A percentile compares a stretch with the other conserved stretches of the same genome.
phyloP scores from a whole-genome alignment of 306 rosid genomes.

The Prunus dulcis region DNA sequence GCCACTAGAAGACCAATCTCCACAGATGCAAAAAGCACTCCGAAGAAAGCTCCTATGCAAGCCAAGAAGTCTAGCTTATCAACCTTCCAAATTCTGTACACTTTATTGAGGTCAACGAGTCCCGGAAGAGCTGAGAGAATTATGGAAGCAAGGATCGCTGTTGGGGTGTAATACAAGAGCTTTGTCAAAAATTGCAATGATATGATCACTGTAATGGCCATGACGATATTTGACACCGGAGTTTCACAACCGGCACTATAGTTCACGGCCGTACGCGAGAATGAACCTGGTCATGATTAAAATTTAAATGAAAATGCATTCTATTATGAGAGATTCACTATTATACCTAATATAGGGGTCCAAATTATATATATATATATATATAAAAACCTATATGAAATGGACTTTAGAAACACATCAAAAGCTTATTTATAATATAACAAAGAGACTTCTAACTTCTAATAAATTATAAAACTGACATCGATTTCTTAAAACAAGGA shows the following conservation, averaged over 20 bases:
- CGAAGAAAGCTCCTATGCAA: constrained; percentile 65
- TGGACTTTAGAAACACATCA: accelerated
- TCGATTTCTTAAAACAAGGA: no score
- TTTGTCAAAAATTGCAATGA: constrained; percentile 60
- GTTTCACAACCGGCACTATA: constrained; percentile 77
- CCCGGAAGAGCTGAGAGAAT: constrained; percentile 86
- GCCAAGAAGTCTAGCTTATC: constrained; percentile 80
- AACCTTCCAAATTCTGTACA: constrained; percentile 66
- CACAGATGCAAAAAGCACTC: constrained; percentile 67
- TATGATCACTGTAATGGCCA: constrained; percentile 62
- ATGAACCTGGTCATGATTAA: constrained; percentile 50
- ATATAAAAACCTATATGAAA: no score
- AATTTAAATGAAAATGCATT: background rate
- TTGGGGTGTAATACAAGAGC: constrained; percentile 74
- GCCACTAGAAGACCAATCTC: constrained; percentile 72
- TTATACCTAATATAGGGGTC: accelerated
- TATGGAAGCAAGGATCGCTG: constrained; percentile 68
- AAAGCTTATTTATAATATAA: no score
- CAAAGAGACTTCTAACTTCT: no score
- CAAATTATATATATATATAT: no score
- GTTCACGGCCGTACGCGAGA: constrained; percentile 77
- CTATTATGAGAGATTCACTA: background rate
- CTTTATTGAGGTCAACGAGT: constrained; percentile 52
- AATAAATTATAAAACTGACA: no score
- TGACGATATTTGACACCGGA: constrained; percentile 63